Evolutionary conservation across 495 filamentous ascomycete species (phyloP), one percentile per base, ranked within the genome.

Genomic region (Hypoxylon cercidicola): DNA sequence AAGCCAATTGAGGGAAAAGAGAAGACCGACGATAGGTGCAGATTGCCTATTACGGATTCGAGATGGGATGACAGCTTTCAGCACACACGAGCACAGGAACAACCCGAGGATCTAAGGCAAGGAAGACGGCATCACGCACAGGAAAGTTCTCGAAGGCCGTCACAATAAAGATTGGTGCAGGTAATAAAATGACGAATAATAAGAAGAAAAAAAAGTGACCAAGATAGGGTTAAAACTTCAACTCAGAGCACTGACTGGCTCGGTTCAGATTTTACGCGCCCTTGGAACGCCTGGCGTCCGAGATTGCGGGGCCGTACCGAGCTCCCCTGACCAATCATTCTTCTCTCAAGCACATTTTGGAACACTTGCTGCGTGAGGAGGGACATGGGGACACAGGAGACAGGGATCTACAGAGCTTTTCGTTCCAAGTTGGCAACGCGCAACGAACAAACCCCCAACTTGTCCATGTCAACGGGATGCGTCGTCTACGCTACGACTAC

Each of bases 301-400:
- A 75, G 68, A 68, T 55, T 69, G 64, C 66, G 72, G 70, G 57
- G 53, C 56, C 60, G 52, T 63, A 50, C 70, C 71, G 72, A 71
- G 51, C 35, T 35, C 46, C 47, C 65, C 51, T 46, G 48, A 34
- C 79, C 78, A 82, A 81, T 81, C 70, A 80, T 62, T 23, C 52
- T 49, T 40, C 53, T 40, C 39, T 60, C 55, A 66, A 55, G 25
- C 32, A 55, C 37, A 65, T 66, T 66, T 73, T 75, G 78, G 72
- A 79, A 79, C 75, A 69, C 69, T 76, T 74, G 47, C 44, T 76
- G 78, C 77, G 75, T 77, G 76, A 79, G 53, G 58, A 67, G 64
- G 54, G 60, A 62, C 60, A 71, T 69, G 69, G n/a, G n/a, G n/a
- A n/a, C n/a, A n/a, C n/a, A n/a, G 39, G 39, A 28, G 25, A 28